A percentile compares a stretch with the other conserved stretches of the same genome.
phyloP scores from a whole-genome alignment of 2,329 filamentous ascomycete genomes.

The Alternaria angustiovoidea region DNA sequence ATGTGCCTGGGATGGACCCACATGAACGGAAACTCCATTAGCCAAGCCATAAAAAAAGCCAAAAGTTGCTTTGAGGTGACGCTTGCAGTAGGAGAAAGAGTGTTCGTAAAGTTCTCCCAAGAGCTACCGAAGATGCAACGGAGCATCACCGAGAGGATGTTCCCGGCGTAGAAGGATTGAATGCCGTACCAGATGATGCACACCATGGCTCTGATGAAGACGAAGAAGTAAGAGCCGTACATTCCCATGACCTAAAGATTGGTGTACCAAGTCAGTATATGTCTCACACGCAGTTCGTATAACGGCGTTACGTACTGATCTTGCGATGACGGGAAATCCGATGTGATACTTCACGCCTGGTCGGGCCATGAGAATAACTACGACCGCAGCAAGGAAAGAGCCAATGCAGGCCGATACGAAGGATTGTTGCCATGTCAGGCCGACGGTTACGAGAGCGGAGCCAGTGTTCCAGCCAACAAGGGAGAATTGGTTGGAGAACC shows the following conservation, averaged over 20 bases:
- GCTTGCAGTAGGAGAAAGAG: constrained; percentile 36
- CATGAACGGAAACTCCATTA: constrained; percentile 44
- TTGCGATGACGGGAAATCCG: constrained; percentile 28
- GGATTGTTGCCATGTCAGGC: constrained; percentile 36
- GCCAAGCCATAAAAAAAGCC: constrained; percentile 44
- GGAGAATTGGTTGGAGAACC: constrained; percentile 33
- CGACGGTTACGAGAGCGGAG: constrained; percentile 27
- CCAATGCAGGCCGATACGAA: constrained; percentile 33
- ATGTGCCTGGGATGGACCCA: constrained; percentile 46
- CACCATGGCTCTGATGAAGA: constrained; percentile 48
- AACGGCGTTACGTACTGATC: constrained; percentile 9
- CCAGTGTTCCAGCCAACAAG: constrained; percentile 32
- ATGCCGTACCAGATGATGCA: constrained; percentile 52
- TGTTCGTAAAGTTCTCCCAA: constrained; percentile 47
- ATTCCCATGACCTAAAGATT: constrained; percentile 32
- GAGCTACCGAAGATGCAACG: constrained; percentile 51
- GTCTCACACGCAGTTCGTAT: too few species aligned
- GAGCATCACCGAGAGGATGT: constrained; percentile 49
- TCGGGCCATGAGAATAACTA: constrained; percentile 33
- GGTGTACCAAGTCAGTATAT: too few species aligned
- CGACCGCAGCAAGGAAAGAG: constrained; percentile 32
- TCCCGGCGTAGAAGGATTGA: constrained; percentile 34
- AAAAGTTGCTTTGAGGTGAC: constrained; percentile 46
- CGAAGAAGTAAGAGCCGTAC: constrained; percentile 52
- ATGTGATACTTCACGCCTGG: constrained; percentile 36